Conservation (phyloP, 768 basidiomycete species). For the Lyophyllum atratum region DNA sequence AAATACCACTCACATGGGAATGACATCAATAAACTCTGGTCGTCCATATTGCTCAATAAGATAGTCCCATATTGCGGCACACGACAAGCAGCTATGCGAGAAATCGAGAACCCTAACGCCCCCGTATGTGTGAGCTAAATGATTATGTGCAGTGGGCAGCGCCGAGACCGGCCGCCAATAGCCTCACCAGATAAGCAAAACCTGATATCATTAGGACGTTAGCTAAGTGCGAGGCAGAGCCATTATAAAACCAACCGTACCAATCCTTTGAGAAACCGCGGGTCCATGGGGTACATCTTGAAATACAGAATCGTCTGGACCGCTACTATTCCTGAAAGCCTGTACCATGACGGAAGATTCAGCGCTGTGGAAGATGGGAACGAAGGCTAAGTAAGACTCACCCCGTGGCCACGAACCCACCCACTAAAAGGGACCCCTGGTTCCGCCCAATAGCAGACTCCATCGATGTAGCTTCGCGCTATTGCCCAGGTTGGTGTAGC, state of each 20-base stretch:
- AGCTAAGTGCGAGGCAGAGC: not conserved
- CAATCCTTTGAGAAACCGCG: not conserved
- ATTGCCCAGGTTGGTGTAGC: not conserved
- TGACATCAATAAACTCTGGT: slow-evolving; percentile 13
- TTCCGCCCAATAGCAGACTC: not conserved
- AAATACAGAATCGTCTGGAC: slow-evolving; percentile 24
- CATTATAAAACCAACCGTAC: not conserved
- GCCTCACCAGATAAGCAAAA: not conserved
- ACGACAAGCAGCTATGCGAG: slow-evolving; percentile 23
- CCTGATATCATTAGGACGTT: not conserved
- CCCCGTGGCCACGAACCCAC: not conserved
- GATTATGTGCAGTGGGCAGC: not conserved
- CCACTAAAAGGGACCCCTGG: not conserved
- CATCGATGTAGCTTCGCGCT: not conserved
- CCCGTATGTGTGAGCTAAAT: not conserved
- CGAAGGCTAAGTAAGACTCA: not conserved
- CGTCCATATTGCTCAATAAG: slow-evolving; percentile 21
- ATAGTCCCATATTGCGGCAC: slow-evolving; percentile 26
- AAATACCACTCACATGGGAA: not conserved
- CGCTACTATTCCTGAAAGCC: slow-evolving; percentile 8
- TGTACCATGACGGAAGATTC: not conserved
- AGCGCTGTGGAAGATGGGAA: not conserved
- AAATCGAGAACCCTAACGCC: slow-evolving; percentile 24
- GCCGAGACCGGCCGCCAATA: not conserved
- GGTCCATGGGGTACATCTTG: not conserved